Evolutionary conservation across 2,329 filamentous ascomycete species (phyloP).

Genomic region (Fusarium begoniae): DNA sequence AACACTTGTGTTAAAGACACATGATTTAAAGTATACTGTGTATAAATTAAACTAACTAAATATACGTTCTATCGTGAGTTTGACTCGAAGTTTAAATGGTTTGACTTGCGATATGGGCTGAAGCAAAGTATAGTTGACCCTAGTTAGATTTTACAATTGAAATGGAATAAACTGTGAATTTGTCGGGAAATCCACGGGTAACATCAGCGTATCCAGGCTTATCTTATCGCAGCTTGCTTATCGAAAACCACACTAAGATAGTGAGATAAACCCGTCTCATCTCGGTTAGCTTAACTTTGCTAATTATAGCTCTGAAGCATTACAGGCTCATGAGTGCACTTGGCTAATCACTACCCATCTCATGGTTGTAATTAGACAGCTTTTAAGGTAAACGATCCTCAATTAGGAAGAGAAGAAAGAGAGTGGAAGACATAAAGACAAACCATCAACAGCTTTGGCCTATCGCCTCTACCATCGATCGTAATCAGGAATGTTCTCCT

Average conservation of each 20-base stretch:
- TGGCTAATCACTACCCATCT: too few species aligned
- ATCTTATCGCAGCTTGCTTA: background rate
- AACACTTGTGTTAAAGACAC: accelerated
- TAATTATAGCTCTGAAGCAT: background rate
- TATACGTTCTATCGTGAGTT: accelerated
- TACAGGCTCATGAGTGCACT: too few species aligned
- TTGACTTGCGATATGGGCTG: accelerated
- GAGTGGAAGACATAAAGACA: accelerated
- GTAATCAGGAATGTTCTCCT: background rate
- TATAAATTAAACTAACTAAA: accelerated
- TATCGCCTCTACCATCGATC: background rate
- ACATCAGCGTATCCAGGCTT: accelerated
- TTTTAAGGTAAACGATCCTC: accelerated
- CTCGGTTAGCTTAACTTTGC: background rate
- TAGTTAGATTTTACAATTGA: too few species aligned
- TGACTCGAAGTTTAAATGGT: accelerated
- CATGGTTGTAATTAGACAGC: too few species aligned
- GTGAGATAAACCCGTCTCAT: accelerated
- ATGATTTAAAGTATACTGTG: accelerated
- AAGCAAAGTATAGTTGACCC: too few species aligned
- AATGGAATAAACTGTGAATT: accelerated
- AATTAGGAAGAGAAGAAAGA: too few species aligned
- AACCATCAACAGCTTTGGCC: too few species aligned
- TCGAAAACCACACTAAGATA: background rate
- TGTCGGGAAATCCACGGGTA: background rate